Base-by-base conservation (phyloP, 2,329 filamentous ascomycete genomes). In the Alternaria alternata region DNA sequence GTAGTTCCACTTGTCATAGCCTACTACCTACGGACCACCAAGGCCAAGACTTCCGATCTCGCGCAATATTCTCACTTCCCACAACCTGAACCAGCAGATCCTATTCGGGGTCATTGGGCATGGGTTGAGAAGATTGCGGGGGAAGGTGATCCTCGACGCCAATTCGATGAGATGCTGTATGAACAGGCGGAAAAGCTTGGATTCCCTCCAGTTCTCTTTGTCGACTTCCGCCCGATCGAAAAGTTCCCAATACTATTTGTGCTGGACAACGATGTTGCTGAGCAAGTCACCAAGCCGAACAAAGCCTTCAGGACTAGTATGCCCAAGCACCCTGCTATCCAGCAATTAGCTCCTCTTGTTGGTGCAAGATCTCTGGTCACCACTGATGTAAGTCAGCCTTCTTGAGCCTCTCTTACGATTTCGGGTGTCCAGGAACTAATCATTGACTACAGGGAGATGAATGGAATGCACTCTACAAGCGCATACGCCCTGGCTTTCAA, bases 301-400 rank as follows among this genome's bases (percentile, higher is more conserved):
- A 68, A 68, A 26, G 24, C 38, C 3, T 67, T 52, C 41, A 47
- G 42, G 20, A 63, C 54, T 7, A 68, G 66, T 39, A 57, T 67
- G 54, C 66, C 66, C 1, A 68, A 68, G 41, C 64, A 67, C 41
- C 64, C 66, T n/a, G 24, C 64, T 43, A 65, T 67, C 2, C 62
- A 64, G 36, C 47, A 57, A 2, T 38, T 68, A 26, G 60, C 62
- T 39, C 66, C 64, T 3, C 49, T 68, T 3, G 64, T 67, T 1
- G 66, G 66, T 7, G 60, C 64, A 30, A 52, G 62, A 12, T 68
- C 66, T 18, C 51, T 68, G 16, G 62, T 68, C 16, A 68, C 64
- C 6, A 65, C 62, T 4, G 66, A 68, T 49, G 66, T 68, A 55
- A 62, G 62, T 54, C 16, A 16, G 6, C 18, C 2, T 9, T 38